phyloP scores from a whole-genome alignment of 2,329 filamentous ascomycete species.

The Fusarium siculi region DNA sequence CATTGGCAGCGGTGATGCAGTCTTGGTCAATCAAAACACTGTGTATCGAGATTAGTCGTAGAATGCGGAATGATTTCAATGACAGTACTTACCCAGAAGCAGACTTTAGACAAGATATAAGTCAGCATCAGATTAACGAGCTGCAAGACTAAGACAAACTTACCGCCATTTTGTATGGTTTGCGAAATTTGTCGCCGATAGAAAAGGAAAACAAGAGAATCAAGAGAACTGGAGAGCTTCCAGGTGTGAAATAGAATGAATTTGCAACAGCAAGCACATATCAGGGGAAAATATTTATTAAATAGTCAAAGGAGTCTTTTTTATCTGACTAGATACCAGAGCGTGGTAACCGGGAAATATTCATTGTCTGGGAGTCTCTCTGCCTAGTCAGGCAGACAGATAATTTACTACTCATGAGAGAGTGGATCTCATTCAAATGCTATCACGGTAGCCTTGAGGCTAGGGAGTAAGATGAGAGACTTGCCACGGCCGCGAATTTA shows the following conservation, averaged over 20 bases:
- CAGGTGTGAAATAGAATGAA: background rate
- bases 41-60: background rate
- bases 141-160: accelerated
- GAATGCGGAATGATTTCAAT: background rate
- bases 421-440: background rate
- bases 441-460: background rate
- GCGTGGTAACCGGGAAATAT: accelerated
- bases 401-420: background rate
- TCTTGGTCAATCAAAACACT: conserved; percentile 27
- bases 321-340: accelerated
- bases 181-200: background rate
- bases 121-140: accelerated
- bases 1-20: conserved; percentile 22
- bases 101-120: background rate
- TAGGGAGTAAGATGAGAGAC: too few species aligned
- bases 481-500: background rate
- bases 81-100: conserved; percentile 2
- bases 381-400: conserved; percentile 15
- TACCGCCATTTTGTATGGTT: background rate
- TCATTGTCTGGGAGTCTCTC: background rate
- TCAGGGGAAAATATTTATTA: background rate
- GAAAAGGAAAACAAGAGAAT: too few species aligned
- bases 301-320: background rate
- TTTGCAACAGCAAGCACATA: background rate
- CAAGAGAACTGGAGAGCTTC: background rate